Base-by-base conservation (phyloP, 192 early-diverging fungal genomes). In the Mortierella claussenii region DNA sequence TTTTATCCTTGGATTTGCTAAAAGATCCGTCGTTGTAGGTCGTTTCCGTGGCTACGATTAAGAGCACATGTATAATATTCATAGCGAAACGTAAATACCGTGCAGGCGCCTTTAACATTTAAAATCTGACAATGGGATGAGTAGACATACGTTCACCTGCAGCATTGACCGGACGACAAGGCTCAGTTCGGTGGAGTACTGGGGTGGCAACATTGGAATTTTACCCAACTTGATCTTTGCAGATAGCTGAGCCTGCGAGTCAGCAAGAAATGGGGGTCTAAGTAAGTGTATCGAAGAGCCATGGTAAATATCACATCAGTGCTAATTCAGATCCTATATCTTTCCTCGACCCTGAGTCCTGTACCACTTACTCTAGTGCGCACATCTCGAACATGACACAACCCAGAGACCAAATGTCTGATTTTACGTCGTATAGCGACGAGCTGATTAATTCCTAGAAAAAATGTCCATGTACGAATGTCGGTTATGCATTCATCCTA, bases 311-410 rank as follows among this genome's bases (percentile, higher is more conserved):
- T n/a, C n/a, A n/a, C n/a, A n/a, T n/a, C n/a, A n/a, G n/a, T n/a
- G n/a, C n/a, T n/a, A n/a, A n/a, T n/a, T n/a, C n/a, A n/a, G n/a
- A n/a, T n/a, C n/a, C n/a, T n/a, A n/a, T n/a, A n/a, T n/a, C n/a
- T n/a, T n/a, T n/a, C n/a, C n/a, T n/a, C n/a, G n/a, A n/a, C n/a
- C n/a, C n/a, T n/a, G n/a, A n/a, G n/a, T n/a, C n/a, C n/a, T n/a
- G n/a, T 20, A 13, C 11, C 10, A 67, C 82, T 51, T 85, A 91
- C 91, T 90, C 86, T 50, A 93, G 58, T 10, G 90, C 81, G 63
- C 90, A 93, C 21, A 93, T 75, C 69, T 93, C 90, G 73, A 86
- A 93, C 8, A 92, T 84, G 3, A 93, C 60, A 67, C 91, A 93
- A 21, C 90, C 90, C 20, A 93, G 60, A 6, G 91, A 87, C 91